phyloP scores from a whole-genome alignment of 2,329 filamentous ascomycete genomes.

The Aspergillus texensis region DNA sequence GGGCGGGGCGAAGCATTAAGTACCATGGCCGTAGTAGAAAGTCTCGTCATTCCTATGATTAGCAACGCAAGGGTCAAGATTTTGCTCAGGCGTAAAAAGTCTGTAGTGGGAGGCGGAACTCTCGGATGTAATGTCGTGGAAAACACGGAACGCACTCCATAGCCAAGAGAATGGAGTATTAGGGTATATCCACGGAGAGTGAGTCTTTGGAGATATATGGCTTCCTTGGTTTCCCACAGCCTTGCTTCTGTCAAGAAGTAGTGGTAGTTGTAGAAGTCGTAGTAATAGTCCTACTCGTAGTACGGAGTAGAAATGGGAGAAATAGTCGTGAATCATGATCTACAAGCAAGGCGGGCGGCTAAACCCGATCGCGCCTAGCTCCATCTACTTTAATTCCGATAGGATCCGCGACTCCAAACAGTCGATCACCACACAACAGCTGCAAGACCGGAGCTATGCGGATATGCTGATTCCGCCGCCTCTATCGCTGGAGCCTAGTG shows the following conservation, averaged over 20 bases:
- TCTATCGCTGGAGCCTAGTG: background rate
- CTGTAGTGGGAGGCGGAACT: background rate
- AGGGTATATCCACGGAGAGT: background rate
- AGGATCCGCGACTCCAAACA: background rate
- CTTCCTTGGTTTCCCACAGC: background rate
- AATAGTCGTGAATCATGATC: background rate
- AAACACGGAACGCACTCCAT: background rate
- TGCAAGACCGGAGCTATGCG: background rate
- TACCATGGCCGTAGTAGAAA: no score
- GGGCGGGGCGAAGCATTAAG: background rate
- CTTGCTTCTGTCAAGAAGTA: background rate
- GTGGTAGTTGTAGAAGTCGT: no score
- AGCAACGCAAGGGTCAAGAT: background rate
- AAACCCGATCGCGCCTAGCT: background rate
- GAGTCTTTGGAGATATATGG: background rate
- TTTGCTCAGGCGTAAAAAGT: background rate
- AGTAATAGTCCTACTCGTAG: no score
- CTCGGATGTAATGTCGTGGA: background rate
- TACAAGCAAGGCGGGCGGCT: background rate
- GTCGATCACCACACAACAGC: background rate
- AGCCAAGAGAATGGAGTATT: background rate
- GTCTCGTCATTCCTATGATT: background rate
- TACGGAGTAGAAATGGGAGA: no score
- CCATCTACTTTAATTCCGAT: background rate
- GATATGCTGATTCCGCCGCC: constrained; percentile 9